Evolutionary conservation across 2,329 filamentous ascomycete genomes (phyloP).

Genomic region (Alternaria ventricosa): DNA sequence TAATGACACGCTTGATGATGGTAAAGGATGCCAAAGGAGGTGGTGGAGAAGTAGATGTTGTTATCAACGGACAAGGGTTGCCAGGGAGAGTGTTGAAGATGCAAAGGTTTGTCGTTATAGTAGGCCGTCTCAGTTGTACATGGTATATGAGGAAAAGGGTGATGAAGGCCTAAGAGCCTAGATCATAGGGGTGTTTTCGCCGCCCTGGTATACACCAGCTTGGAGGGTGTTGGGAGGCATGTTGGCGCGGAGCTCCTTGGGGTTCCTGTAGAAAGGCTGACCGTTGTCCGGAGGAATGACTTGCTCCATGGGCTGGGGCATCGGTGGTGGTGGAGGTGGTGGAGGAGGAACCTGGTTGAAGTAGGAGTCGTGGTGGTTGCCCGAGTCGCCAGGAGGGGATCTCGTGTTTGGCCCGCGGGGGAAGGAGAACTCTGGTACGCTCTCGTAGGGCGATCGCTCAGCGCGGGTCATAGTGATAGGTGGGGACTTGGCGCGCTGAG

Average conservation of each 20-base stretch:
- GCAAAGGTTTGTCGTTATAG: conserved; percentile 32
- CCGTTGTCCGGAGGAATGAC: conserved; percentile 46
- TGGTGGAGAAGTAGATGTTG: conserved; percentile 4
- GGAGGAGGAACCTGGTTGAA: conserved; percentile 44
- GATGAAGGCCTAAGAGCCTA: conserved; percentile 14
- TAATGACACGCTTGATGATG: conserved; percentile 29
- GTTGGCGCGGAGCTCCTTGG: conserved; percentile 57
- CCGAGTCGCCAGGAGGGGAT: conserved; percentile 37
- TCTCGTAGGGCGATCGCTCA: conserved; percentile 53
- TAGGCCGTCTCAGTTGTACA: conserved; percentile 35
- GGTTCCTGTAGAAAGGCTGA: conserved; percentile 47
- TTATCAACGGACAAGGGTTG: conserved; percentile 1
- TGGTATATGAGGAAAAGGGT: background rate
- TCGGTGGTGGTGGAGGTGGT: conserved; percentile 44
- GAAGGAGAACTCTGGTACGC: conserved; percentile 46
- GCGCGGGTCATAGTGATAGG: conserved; percentile 45
- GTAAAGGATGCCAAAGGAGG: conserved; percentile 14
- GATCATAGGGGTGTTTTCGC: conserved; percentile 45
- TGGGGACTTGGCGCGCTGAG: conserved; percentile 56
- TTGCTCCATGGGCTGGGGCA: conserved; percentile 50
- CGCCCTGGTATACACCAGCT: conserved; percentile 49
- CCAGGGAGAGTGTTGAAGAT: conserved; percentile 32
- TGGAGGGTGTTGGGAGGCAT: conserved; percentile 57
- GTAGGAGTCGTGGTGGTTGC: conserved; percentile 30
- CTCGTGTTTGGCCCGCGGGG: conserved; percentile 31